Percentiles rank a stretch among this genome's conserved stretches.
Conservation (phyloP, 805 yeast genomes). For the Myxozyma sirexii region DNA sequence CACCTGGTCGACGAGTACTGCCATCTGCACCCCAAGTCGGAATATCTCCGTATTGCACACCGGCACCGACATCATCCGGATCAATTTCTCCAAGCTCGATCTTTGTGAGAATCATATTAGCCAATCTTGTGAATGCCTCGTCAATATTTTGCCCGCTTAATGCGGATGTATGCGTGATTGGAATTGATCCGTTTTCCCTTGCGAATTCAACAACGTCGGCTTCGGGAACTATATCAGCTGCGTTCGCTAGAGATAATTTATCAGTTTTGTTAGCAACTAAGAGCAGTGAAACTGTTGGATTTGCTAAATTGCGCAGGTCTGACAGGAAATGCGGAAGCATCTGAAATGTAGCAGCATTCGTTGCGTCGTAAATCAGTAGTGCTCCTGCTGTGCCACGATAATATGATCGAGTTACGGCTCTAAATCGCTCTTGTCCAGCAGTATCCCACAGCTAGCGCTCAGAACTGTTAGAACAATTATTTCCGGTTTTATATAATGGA, state of each 20-base stretch:
- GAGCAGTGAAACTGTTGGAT: conserved; percentile 87
- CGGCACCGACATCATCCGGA: conserved; percentile 51
- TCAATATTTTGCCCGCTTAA: conserved; percentile 47
- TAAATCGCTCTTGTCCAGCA: conserved; percentile 94
- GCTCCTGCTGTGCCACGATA: conserved; percentile 97
- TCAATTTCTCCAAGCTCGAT: conserved; percentile 53
- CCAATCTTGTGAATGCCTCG: conserved; percentile 47
- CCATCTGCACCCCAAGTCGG: conserved; percentile 44
- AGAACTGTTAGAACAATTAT: background rate
- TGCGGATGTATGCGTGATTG: conserved; percentile 49
- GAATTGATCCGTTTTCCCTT: conserved; percentile 43
- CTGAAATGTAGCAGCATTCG: conserved; percentile 82
- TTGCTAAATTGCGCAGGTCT: conserved; percentile 87
- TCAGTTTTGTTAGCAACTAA: conserved; percentile 91
- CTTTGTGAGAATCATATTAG: conserved; percentile 49
- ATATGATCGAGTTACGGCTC: conserved; percentile 92
- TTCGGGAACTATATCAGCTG: conserved; percentile 44
- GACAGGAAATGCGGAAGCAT: conserved; percentile 85
- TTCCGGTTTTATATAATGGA: background rate
- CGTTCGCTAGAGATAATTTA: conserved; percentile 48
- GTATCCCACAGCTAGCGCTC: conserved; percentile 89
- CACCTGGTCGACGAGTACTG: conserved; percentile 16
- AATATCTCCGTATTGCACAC: conserved; percentile 57
- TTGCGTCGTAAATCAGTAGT: conserved; percentile 83
- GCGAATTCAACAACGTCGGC: conserved; percentile 45